Evolutionary conservation across 306 rosid species (phyloP), one percentile per base, ranked within the genome.

Genomic region (Gastrolobium bilobum): DNA sequence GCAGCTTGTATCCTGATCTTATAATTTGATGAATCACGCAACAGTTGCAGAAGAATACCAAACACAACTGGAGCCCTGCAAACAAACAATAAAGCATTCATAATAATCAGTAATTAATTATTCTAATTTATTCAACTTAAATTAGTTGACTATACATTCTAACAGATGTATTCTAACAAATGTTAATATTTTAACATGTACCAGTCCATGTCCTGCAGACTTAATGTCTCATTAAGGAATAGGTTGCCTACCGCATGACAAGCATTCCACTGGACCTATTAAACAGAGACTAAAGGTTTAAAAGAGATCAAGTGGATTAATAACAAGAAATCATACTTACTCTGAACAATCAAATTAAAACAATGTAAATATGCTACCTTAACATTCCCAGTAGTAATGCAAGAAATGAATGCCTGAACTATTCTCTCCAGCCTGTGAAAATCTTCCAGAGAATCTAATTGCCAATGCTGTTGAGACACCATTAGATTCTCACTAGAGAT

Each of bases 1-100:
- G 99, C 98, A 82, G 99, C 97, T 87, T 92, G 99, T 80, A 95
- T 95, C 86, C 92, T 89, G 88, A 92, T 91, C 88, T 92, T 95
- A 81, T 80, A 92, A 86, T 95, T 91, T 10, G 97, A 90, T 66
- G 99, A 92, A 82, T 91, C 90, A 20, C 88, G 98, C 60, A 95
- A 85, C 10, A 95, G 85, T 26, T 92, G 90, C 59, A 95, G 81
- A 85, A 95, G 98, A 84, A 91, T 85, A 80, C 97, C 92, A 80
- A 86, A 95, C 73, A 92, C 90, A 60, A 84, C 84, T 37, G 97
- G 89, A 60, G 94, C 89, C 99, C 99, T 94, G 84, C 79, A 74
- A 62, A 77, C 71, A 63, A 39, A 72, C 13, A 50, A 68, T 15
- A 53, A 34, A 56, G 26, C 38, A 8, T 20, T 33, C 26, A 20